Evolutionary conservation across 257 asterid genomes (phyloP), one percentile per base, ranked within the genome.

Genomic region (Ocimum tenuiflorum): DNA sequence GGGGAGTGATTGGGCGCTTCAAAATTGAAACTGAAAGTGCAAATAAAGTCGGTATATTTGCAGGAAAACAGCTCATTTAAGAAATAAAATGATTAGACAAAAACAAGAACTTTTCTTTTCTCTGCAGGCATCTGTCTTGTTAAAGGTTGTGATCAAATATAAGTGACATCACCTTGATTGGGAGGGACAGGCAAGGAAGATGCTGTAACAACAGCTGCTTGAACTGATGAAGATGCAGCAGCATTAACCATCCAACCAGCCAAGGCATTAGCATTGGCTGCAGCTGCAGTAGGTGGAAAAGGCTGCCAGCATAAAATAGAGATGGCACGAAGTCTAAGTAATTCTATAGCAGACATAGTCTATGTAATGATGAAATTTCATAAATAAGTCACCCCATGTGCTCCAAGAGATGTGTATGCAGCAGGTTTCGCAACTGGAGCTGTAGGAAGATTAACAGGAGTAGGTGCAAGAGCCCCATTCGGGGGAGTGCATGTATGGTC

Each of bases 181-280:
- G 88, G 86, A 38, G 86, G 94, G 63, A 83, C 89, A 62, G 99
- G 96, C 58, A 92, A 73, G 53, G 99, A 87, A 3, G 97, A 82
- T 61, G 97, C 85, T 56, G 97, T 82, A 75, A 87, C 99, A 72
- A 87, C 91, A 38, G 94, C 96, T 63, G 99, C 96, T 79, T 92
- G 99, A 71, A 88, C 96, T 66, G 99, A 92, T 54, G 97, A 83
- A 69, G 99, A 81, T 63, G 91, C 99, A 81, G 95, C 83, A 51
- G 97, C 97, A 72, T 84, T 92, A 56, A 86, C 89, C 99, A 89
- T 92, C 99, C 99, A 92, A 57, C 99, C 95, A 42, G 97, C 96
- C 70, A 92, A 80, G 71, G 91, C 97, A 75, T 80, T 89, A 63
- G 99, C 96, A 81, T 80, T 89, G 65, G 97, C 90, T 23, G 89